Base-by-base conservation (phyloP, 768 basidiomycete species). In the Naganishia friedmannii region DNA sequence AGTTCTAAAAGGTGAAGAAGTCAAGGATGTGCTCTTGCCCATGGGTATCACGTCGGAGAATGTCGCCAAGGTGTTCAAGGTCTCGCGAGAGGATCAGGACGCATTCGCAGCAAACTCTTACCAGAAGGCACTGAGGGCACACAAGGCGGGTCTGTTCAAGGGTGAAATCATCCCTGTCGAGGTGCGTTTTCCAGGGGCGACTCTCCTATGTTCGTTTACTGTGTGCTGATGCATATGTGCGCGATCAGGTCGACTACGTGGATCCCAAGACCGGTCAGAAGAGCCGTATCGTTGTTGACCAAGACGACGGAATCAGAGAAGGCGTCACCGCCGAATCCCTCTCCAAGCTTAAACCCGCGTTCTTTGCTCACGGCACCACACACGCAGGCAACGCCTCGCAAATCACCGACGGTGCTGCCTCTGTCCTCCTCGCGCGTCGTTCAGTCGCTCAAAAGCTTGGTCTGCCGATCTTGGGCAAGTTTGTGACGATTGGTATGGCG, bases 11-110 rank as follows among this genome's bases (percentile, higher is more conserved):
- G 65, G 53, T 39, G 54, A 72, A 67, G 73, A 74, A 60, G 69
- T 68, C 42, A 51, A 53, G 42, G 72, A 73, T 37, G 67, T 72
- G 28, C 37, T 72, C 3, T 65, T 70, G 69, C 91, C 91, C 53
- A 92, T 92, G 91, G 93, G 93, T 42, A 88, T 93, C 83, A 93
- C 93, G 23, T 92, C 90, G n/a, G 92, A 94, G 83, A 93, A 93
- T 79, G 73, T 74, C 73, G 91, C 93, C 15, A 79, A 84, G 58
- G 87, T 92, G 67, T 94, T 86, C 81, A 83, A 84, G 70, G 87
- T 95, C 78, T 83, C 88, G 32, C 89, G 93, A 66, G 83, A 84
- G 57, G 82, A 80, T n/a, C 91, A 94, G 82, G 93, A 95, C 83
- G 86, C 84, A 68, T 93, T 94, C 75, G 88, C 93, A 7, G 91